A percentile compares a stretch with the other conserved stretches of the same genome.
These are phyloP conservation scores for Gigaspora rosea DNA, from an alignment of 192 early-diverging fungal genomes.

Conservation along the genomic window DNA sequence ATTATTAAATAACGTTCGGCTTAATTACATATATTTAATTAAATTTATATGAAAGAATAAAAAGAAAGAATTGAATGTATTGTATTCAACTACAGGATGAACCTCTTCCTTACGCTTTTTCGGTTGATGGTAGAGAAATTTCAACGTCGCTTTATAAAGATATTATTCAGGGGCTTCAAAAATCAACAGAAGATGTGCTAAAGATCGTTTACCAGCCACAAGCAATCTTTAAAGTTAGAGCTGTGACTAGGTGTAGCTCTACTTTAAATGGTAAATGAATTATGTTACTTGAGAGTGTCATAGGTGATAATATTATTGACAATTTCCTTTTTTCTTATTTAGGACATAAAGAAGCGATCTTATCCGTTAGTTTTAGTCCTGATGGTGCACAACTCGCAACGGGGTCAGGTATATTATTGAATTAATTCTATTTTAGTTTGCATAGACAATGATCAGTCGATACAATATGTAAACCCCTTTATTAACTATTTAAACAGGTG, in stretches of 20 bases:
- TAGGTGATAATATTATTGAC: neutral
- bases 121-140: constrained; percentile 86
- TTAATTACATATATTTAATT: constrained; percentile 5
- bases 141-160: constrained; percentile 72
- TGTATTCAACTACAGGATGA: constrained; percentile 59
- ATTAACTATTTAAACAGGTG: constrained; percentile 50
- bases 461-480: too few relatives aligned
- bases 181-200: constrained; percentile 88
- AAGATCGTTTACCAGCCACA: constrained; percentile 93
- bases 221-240: constrained; percentile 91
- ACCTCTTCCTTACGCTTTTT: constrained; percentile 91
- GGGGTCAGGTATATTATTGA: constrained; percentile 65
- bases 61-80: neutral
- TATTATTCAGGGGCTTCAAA: constrained; percentile 71
- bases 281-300: neutral
- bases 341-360: constrained; percentile 94
- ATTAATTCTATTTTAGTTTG: neutral
- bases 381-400: constrained; percentile 90
- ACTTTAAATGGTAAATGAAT: constrained; percentile 65
- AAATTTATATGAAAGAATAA: neutral
- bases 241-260: constrained; percentile 90
- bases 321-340: neutral
- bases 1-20: constrained; percentile 74
- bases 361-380: constrained; percentile 87
- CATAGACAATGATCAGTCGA: too few relatives aligned